Evolutionary conservation across 768 basidiomycete genomes (phyloP).

Genomic region (Dioszegia hungarica): DNA sequence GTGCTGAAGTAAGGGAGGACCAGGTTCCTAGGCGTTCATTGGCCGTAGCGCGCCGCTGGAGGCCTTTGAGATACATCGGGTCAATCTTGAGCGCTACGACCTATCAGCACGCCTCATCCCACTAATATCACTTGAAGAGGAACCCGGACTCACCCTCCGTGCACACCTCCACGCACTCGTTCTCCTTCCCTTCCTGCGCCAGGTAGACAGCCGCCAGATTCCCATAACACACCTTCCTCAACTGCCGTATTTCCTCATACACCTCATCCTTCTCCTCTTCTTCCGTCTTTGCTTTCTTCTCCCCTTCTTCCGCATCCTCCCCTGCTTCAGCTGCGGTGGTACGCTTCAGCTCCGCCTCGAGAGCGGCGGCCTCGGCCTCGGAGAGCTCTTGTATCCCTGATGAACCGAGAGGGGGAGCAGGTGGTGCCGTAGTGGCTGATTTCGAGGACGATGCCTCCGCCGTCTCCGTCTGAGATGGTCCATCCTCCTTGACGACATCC

Average conservation of each 20-base stretch:
- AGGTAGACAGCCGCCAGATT: slow-evolving; percentile 83
- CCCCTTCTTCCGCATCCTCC: slow-evolving; percentile 31
- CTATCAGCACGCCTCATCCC: slow-evolving; percentile 6
- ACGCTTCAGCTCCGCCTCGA: not conserved
- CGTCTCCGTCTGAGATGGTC: not conserved
- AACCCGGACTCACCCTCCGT: slow-evolving; percentile 55
- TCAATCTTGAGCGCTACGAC: slow-evolving; percentile 79
- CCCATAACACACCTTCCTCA: slow-evolving; percentile 70
- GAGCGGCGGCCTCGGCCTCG: slow-evolving; percentile 15
- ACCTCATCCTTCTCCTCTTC: slow-evolving; percentile 43
- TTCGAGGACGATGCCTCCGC: not conserved
- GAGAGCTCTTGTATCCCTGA: slow-evolving; percentile 42
- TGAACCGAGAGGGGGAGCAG: slow-evolving; percentile 10
- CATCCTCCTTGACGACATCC: not conserved
- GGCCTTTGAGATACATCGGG: slow-evolving; percentile 75
- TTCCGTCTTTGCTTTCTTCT: slow-evolving; percentile 10
- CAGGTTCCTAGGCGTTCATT: slow-evolving; percentile 77
- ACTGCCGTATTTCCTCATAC: slow-evolving; percentile 56
- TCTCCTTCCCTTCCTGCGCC: slow-evolving; percentile 76
- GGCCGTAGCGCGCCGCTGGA: slow-evolving; percentile 79
- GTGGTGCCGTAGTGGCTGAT: slow-evolving; percentile 41
- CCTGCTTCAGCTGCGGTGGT: slow-evolving; percentile 2
- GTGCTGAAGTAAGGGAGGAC: slow-evolving; percentile 72
- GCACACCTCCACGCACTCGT: slow-evolving; percentile 73
- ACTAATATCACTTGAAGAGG: too few relatives aligned